These are phyloP conservation scores for Trypanosoma vivax DNA, from an alignment of 208 protist species.

Conservation along the genomic window DNA sequence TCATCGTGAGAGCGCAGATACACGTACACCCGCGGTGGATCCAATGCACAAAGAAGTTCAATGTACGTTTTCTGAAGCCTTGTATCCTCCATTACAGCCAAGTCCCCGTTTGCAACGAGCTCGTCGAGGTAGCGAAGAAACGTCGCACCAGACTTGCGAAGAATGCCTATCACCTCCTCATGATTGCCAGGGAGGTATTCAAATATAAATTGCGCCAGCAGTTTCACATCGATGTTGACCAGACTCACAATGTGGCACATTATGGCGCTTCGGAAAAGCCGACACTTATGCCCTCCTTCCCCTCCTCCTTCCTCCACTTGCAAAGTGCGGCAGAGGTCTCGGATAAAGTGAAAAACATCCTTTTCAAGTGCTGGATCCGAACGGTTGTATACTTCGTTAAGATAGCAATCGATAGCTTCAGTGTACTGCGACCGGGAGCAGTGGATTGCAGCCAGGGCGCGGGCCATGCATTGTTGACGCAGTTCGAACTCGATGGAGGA, in stretches of 20 bases:
- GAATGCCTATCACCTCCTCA: slow-evolving; percentile 49
- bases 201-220: slow-evolving; percentile 65
- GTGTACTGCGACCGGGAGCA: slow-evolving; percentile 36
- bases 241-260: slow-evolving; percentile 45
- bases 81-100: slow-evolving; percentile 32
- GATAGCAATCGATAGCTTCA: slow-evolving; percentile 61
- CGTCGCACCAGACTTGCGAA: slow-evolving; percentile 47
- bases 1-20: slow-evolving; percentile 40
- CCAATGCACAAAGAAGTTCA: slow-evolving; percentile 60
- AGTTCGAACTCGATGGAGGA: slow-evolving; percentile 31
- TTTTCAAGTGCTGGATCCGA: slow-evolving; percentile 34
- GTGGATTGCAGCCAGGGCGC: slow-evolving; percentile 45
- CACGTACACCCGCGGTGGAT: slow-evolving; percentile 45
- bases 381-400: slow-evolving; percentile 34
- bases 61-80: slow-evolving; percentile 80
- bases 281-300: slow-evolving; percentile 1
- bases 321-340: slow-evolving; percentile 2
- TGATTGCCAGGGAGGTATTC: slow-evolving; percentile 62
- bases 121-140: slow-evolving; percentile 74
- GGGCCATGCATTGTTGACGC: slow-evolving; percentile 41
- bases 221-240: slow-evolving; percentile 48
- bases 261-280: slow-evolving; percentile 39
- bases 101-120: slow-evolving; percentile 49
- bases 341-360: slow-evolving; percentile 52
- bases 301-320: neutral